These are phyloP conservation scores for Akanthomyces lecanii DNA, from an alignment of 2,329 filamentous ascomycete species.

Conservation along the genomic window DNA sequence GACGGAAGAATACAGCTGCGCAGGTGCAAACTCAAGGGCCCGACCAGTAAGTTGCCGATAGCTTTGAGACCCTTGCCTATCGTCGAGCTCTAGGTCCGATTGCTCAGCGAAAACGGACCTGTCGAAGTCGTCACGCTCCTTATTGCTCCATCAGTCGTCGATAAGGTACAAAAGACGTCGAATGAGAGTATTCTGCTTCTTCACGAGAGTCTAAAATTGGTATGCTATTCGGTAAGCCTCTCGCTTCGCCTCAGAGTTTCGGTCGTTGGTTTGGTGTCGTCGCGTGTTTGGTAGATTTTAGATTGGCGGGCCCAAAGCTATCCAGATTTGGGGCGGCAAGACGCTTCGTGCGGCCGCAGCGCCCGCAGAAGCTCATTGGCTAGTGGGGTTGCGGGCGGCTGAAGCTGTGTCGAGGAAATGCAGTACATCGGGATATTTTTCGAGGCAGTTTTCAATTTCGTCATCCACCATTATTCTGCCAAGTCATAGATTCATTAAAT, in stretches of 20 bases:
- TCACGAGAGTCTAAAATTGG: neutral
- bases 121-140: neutral
- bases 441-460: no score
- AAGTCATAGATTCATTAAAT: neutral
- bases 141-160: slow-evolving; percentile 12
- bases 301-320: slow-evolving; percentile 3
- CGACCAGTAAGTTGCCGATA: no score
- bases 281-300: slow-evolving; percentile 14
- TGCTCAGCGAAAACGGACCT: slow-evolving; percentile 4
- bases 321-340: slow-evolving; percentile 9
- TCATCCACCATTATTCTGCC: neutral
- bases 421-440: no score
- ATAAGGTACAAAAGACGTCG: neutral
- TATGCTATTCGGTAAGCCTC: neutral
- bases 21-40: neutral
- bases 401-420: neutral
- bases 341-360: neutral
- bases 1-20: neutral
- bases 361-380: slow-evolving; percentile 11
- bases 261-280: neutral
- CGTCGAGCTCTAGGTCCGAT: neutral
- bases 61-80: neutral
- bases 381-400: slow-evolving; percentile 5
- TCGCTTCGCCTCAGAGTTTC: neutral
- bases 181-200: no score